A percentile compares a stretch with the other conserved stretches of the same genome.
phyloP scores from a whole-genome alignment of 192 early-diverging fungal species.

The Coemansia biformis region DNA sequence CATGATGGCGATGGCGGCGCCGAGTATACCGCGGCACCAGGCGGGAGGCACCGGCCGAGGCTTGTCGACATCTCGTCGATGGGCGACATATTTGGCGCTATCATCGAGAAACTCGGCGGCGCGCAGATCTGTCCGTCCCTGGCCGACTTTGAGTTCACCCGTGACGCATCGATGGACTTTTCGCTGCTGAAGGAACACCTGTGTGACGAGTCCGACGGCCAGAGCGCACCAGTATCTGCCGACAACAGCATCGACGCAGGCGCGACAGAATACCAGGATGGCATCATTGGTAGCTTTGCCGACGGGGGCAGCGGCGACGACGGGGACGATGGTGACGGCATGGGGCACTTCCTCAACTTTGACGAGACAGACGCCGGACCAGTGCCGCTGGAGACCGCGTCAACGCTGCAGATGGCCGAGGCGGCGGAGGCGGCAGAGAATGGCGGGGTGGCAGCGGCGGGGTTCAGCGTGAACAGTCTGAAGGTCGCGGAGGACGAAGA shows the following conservation, averaged over 20 bases:
- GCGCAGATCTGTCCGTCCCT: conserved; percentile 67
- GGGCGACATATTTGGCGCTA: conserved; percentile 25
- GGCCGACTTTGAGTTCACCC: conserved; percentile 62
- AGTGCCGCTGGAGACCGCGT: conserved; percentile 31
- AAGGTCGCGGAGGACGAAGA: conserved; percentile 52
- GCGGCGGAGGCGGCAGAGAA: conserved; percentile 22
- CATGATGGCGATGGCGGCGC: conserved; percentile 5
- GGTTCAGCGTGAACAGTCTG: conserved; percentile 20
- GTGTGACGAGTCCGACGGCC: conserved; percentile 42
- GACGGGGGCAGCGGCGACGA: conserved; percentile 12
- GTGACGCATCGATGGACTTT: conserved; percentile 57
- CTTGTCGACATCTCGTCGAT: conserved; percentile 33
- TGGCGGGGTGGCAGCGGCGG: conserved; percentile 5
- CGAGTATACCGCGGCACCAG: conserved; percentile 1
- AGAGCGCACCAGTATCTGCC: neutral
- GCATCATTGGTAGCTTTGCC: conserved; percentile 25
- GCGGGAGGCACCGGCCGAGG: conserved; percentile 24
- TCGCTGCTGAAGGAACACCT: conserved; percentile 53
- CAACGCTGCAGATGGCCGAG: conserved; percentile 34
- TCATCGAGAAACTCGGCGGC: conserved; percentile 27
- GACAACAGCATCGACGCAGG: conserved; percentile 16
- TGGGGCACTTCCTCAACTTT: conserved; percentile 38
- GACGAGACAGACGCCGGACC: conserved; percentile 44
- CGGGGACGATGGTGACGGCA: conserved; percentile 44
- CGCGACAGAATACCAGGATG: conserved; percentile 9